These are phyloP conservation scores for Filobasidium uniguttulatum DNA, from an alignment of 1,284 basidiomycete species.

Conservation along the genomic window DNA sequence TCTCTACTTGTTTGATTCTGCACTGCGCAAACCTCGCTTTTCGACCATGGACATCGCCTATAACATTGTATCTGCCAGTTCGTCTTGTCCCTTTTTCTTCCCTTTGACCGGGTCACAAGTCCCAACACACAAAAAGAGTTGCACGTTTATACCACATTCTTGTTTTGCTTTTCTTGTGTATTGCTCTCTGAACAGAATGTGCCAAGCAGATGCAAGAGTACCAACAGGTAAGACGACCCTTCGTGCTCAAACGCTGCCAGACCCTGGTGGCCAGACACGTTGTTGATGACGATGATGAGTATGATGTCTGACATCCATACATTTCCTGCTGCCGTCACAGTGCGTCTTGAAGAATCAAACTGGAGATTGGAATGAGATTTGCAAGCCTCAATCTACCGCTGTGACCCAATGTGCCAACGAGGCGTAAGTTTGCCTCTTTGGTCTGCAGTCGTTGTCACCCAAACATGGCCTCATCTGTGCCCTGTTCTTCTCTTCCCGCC, in stretches of 20 bases:
- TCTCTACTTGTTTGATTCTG: too few species aligned
- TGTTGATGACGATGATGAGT: not conserved
- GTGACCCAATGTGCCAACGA: slow-evolving; percentile 1
- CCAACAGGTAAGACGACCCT: slow-evolving; percentile 1
- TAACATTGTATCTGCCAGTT: slow-evolving; percentile 3
- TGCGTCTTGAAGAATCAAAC: slow-evolving; percentile 4
- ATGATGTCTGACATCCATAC: not conserved
- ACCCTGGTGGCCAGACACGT: not conserved
- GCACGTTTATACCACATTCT: too few species aligned
- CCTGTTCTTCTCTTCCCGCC: not conserved
- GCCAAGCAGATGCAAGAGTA: slow-evolving; percentile 1
- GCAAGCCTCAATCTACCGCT: not conserved
- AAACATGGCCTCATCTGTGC: not conserved
- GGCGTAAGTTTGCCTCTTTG: not conserved
- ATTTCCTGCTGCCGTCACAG: not conserved
- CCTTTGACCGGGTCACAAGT: too few species aligned
- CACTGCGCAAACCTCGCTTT: too few species aligned
- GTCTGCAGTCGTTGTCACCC: not conserved
- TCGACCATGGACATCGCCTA: slow-evolving; percentile 2
- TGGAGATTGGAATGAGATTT: not conserved
- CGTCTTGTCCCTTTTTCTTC: too few species aligned
- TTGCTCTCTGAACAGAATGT: not conserved
- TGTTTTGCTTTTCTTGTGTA: not conserved
- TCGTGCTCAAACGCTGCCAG: not conserved
- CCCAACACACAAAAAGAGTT: too few species aligned